Percentiles rank a stretch among this genome's conserved stretches.
These are phyloP conservation scores for Rhizophora mangle DNA, from an alignment of 345 rosid species.

Conservation along the genomic window DNA sequence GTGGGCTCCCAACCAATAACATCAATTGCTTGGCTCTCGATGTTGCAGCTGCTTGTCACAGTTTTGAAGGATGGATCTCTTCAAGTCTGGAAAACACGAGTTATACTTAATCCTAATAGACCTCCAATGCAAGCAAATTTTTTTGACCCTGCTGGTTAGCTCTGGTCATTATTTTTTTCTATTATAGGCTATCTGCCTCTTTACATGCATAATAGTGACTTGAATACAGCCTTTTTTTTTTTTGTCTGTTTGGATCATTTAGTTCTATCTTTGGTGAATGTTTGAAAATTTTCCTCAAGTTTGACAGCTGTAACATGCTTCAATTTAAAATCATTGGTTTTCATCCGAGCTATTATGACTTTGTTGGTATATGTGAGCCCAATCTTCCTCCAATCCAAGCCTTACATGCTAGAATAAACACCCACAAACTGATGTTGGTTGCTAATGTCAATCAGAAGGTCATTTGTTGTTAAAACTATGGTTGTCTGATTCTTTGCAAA, in stretches of 20 bases:
- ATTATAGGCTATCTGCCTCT: no score
- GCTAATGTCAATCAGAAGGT: neutral
- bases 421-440: neutral
- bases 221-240: no score
- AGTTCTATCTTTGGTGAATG: no score
- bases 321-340: no score
- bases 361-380: neutral
- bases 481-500: neutral
- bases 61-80: slow-evolving; percentile 87
- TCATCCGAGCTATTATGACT: no score
- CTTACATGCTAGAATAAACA: neutral
- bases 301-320: no score
- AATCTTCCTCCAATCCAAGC: neutral
- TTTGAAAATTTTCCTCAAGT: no score
- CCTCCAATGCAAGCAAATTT: slow-evolving; percentile 91
- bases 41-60: slow-evolving; percentile 76
- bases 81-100: slow-evolving; percentile 93
- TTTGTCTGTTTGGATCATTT: no score
- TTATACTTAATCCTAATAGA: slow-evolving; percentile 71
- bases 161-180: neutral
- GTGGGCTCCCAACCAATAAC: slow-evolving; percentile 93
- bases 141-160: slow-evolving; percentile 87
- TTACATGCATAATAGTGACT: no score
- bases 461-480: neutral
- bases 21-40: slow-evolving; percentile 84